Conservation (phyloP, 2,329 filamentous ascomycete species). For the Xylariales sp. region DNA sequence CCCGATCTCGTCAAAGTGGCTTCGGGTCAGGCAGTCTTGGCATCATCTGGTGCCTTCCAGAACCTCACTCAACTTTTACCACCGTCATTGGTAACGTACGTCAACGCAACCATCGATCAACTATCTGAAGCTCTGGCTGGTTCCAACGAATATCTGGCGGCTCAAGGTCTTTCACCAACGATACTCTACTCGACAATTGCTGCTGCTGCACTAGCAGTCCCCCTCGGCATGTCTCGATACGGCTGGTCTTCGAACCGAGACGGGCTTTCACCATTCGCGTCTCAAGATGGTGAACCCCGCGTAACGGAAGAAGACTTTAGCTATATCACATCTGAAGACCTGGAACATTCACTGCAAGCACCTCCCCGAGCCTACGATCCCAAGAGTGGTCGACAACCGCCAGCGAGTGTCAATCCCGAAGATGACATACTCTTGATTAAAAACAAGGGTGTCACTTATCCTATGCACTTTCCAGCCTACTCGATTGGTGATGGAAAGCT, state of each 20-base stretch:
- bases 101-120: conserved; percentile 47
- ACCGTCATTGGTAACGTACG: conserved; percentile 44
- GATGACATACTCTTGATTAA: conserved; percentile 70
- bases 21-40: conserved; percentile 53
- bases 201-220: conserved; percentile 42
- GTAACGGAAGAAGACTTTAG: conserved; percentile 74
- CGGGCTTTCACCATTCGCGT: conserved; percentile 47
- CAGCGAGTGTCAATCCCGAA: conserved; percentile 38
- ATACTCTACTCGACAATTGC: conserved; percentile 47
- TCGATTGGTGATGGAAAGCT: conserved; percentile 71
- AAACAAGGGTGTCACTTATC: conserved; percentile 60
- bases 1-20: conserved; percentile 52
- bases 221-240: conserved; percentile 51
- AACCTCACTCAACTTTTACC: conserved; percentile 49
- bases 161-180: conserved; percentile 45
- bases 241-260: conserved; percentile 40
- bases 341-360: conserved; percentile 41
- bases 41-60: conserved; percentile 60
- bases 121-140: conserved; percentile 43
- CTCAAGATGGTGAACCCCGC: conserved; percentile 45
- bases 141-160: conserved; percentile 48
- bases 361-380: conserved; percentile 37
- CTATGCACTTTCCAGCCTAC: conserved; percentile 69
- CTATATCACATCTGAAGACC: conserved; percentile 76
- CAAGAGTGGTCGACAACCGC: conserved; percentile 25